A percentile compares a stretch with the other conserved stretches of the same genome.
Conservation (phyloP, 345 rosid species). For the Nasturtium officinale region DNA sequence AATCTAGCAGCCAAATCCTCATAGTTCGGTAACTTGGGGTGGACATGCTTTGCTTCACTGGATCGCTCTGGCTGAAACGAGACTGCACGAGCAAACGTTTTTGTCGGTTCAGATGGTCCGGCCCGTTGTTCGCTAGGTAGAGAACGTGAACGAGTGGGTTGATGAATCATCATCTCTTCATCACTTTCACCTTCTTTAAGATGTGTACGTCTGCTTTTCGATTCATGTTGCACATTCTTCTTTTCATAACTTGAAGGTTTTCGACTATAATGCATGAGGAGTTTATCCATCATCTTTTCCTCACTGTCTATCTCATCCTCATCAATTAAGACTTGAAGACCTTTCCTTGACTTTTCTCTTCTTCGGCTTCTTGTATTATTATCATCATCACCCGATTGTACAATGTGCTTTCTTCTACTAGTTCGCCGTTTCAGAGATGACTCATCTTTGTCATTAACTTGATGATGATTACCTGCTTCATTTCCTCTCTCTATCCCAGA, state of each 20-base stretch:
- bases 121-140: constrained; percentile 62
- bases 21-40: constrained; percentile 92
- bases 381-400: constrained; percentile 48
- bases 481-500: constrained; percentile 34
- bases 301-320: constrained; percentile 70
- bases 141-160: constrained; percentile 64
- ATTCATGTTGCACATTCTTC: constrained; percentile 48
- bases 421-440: constrained; percentile 60
- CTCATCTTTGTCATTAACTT: constrained; percentile 40
- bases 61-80: constrained; percentile 79
- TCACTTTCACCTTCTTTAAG: constrained; percentile 35
- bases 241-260: constrained; percentile 66
- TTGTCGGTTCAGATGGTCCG: constrained; percentile 49
- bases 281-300: constrained; percentile 84
- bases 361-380: constrained; percentile 53
- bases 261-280: constrained; percentile 84
- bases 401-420: constrained; percentile 58
- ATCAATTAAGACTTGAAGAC: constrained; percentile 65
- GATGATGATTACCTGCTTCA: constrained; percentile 34
- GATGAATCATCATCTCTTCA: constrained; percentile 46
- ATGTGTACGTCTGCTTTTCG: constrained; percentile 56
- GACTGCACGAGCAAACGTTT: constrained; percentile 64
- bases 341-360: constrained; percentile 65
- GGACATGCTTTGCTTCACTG: constrained; percentile 72
- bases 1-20: constrained; percentile 91